A percentile compares a stretch with the other conserved stretches of the same genome.
Conservation (phyloP, 768 basidiomycete species). For the Kockovaella imperatae region DNA sequence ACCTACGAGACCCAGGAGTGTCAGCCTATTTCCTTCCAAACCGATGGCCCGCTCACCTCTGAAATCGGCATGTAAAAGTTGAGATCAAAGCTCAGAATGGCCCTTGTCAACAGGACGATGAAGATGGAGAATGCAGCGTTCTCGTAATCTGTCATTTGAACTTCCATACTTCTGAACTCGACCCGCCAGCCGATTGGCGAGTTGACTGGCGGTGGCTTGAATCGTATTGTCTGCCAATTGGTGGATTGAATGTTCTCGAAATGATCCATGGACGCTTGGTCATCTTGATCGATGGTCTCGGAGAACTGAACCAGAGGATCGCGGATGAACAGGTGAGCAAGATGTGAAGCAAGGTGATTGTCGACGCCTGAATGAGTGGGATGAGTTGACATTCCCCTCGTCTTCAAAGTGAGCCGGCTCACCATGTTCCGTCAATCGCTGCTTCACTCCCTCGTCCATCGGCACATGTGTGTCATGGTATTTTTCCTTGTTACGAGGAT, state of each 20-base stretch:
- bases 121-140: conserved; percentile 96
- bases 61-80: conserved; percentile 97
- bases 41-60: conserved; percentile 53
- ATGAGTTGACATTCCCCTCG: not conserved
- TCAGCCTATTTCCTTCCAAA: not conserved
- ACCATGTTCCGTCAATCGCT: conserved; percentile 72
- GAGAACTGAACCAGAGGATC: conserved; percentile 93
- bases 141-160: conserved; percentile 97
- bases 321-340: conserved; percentile 92
- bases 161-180: conserved; percentile 98
- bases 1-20: conserved; percentile 54
- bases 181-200: conserved; percentile 95
- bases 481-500: conserved; percentile 78
- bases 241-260: conserved; percentile 99
- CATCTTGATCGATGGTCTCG: conserved; percentile 88
- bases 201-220: conserved; percentile 93
- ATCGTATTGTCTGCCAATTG: conserved; percentile 97
- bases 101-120: conserved; percentile 84
- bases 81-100: conserved; percentile 80
- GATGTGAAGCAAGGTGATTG: conserved; percentile 75
- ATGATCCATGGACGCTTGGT: conserved; percentile 77
- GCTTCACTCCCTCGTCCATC: conserved; percentile 64
- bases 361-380: conserved; percentile 61
- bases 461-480: conserved; percentile 86
- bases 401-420: conserved; percentile 23